Evolutionary conservation across 2,329 filamentous ascomycete genomes (phyloP).

Genomic region (Raffaelea albimanens): DNA sequence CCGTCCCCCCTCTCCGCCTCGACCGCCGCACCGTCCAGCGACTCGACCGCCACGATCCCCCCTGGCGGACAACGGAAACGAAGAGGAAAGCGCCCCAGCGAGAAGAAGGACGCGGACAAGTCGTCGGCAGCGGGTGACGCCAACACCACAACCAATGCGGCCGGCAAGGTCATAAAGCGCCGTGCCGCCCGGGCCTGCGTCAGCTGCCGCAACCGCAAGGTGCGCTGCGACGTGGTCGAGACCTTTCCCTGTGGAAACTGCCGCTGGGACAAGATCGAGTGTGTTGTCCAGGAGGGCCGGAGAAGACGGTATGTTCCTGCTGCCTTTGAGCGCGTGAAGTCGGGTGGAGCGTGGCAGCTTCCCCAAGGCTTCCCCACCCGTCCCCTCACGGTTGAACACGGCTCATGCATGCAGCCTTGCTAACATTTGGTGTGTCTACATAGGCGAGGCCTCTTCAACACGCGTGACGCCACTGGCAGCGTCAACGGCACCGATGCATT

Average conservation of each 20-base stretch:
- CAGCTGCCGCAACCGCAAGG: constrained; percentile 80
- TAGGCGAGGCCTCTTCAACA: constrained; percentile 12
- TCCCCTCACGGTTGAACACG: too few species aligned
- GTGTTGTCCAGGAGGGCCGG: constrained; percentile 70
- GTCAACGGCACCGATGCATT: constrained; percentile 3
- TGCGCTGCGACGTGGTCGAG: constrained; percentile 88
- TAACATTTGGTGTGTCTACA: neutral
- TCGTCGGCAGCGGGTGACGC: neutral
- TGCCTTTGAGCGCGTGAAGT: too few species aligned
- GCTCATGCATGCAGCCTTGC: too few species aligned
- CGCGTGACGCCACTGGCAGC: constrained; percentile 9
- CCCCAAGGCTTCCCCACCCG: too few species aligned
- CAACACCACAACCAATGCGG: constrained; percentile 18
- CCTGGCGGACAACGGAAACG: constrained; percentile 8
- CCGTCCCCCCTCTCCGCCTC: neutral
- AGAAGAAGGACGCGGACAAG: constrained; percentile 7
- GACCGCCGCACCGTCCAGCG: neutral
- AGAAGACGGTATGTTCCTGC: constrained; percentile 80
- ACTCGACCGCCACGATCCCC: neutral
- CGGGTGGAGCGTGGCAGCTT: too few species aligned
- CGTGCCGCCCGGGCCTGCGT: constrained; percentile 87
- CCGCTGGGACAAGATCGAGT: constrained; percentile 69
- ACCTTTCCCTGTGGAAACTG: constrained; percentile 83
- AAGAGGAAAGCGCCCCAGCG: constrained; percentile 9
- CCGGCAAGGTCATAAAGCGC: constrained; percentile 56